Percentiles rank a stretch among this genome's conserved stretches.
Evolutionary conservation across 2,329 filamentous ascomycete species (phyloP).

Genomic region (Paecilomyces sp.): DNA sequence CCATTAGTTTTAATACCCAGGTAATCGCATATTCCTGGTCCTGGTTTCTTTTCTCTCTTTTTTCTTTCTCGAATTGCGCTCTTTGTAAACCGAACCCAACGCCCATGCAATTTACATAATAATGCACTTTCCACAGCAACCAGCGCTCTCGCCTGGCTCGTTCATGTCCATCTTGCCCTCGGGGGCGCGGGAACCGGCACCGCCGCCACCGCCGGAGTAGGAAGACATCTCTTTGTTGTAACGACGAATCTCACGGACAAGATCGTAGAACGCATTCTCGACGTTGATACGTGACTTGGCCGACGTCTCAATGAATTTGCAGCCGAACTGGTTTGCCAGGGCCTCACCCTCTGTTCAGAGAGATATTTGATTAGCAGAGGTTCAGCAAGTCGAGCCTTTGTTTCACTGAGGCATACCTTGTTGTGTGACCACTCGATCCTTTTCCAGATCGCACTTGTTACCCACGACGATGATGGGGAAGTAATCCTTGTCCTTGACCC

Average conservation of each 20-base stretch:
- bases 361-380: not conserved
- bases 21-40: conserved; percentile 8
- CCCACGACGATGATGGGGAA: conserved; percentile 99
- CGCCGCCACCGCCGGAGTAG: conserved; percentile 63
- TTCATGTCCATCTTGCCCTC: conserved; percentile 69
- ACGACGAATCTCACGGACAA: conserved; percentile 93
- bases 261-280: conserved; percentile 97
- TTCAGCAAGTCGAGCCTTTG: not conserved
- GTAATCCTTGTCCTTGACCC: conserved; percentile 99
- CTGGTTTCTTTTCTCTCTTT: conserved; percentile 8
- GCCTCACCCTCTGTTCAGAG: conserved; percentile 69
- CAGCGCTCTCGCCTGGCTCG: conserved; percentile 42
- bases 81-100: conserved; percentile 12
- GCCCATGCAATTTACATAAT: conserved; percentile 61
- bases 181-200: conserved; percentile 55
- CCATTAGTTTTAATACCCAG: conserved; percentile 6
- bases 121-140: conserved; percentile 80
- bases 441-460: conserved; percentile 98
- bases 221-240: conserved; percentile 98
- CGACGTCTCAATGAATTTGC: conserved; percentile 98
- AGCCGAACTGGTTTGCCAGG: conserved; percentile 78
- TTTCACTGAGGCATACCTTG: conserved; percentile 59
- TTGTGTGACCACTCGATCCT: conserved; percentile 82
- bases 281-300: conserved; percentile 98
- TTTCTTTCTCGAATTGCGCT: conserved; percentile 15